Evolutionary conservation across 768 basidiomycete species (phyloP), one percentile per base, ranked within the genome.

Genomic region (Tricholoma terreum): DNA sequence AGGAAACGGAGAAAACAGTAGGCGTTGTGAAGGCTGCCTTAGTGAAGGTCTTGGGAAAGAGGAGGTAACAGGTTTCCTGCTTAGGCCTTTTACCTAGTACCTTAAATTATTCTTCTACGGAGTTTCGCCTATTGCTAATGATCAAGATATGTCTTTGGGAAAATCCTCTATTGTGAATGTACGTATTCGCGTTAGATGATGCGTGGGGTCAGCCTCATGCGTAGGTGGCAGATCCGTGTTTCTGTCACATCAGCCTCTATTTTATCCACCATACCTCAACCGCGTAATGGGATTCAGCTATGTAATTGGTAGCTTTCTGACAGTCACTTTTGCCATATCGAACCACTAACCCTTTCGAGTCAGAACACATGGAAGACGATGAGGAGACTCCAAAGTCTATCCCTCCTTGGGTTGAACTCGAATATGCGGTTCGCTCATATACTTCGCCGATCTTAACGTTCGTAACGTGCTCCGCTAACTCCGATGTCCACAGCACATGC

Each of bases 321-420:
- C 17, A 7, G 35, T 36, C 8, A 6, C 35, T 34, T 22, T n/a
- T 7, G 56, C 6, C 14, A 30, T 60, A 21, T 62, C 52, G 57
- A 55, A 56, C 40, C 8, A 40, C 36, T 57, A 57, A 58, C n/a
- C 14, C 19, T 56, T 15, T 53, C 15, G 57, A 12, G 40, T 54
- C 65, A 92, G 94, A 95, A 62, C 93, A 95, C 67, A 94, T 98
- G 89, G 95, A 98, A 69, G 92, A 94, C 50, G 95, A 98, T 68
- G 94, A 94, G 58, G 77, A 82, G 12, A 82, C 81, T 0, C 77
- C 84, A 1, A 83, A 81, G 62, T 79, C 88, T 3, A 81, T 92
- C 40, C 90, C 90, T 19, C 84, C 83, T 12, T 98, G 96, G 96
- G 95, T 98, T 31, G 83, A 89, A 63, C 83, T 98, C 48, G 96